Evolutionary conservation across 2,329 filamentous ascomycete species (phyloP), one percentile per base, ranked within the genome.

Genomic region (Pseudogymnoascus sp.): DNA sequence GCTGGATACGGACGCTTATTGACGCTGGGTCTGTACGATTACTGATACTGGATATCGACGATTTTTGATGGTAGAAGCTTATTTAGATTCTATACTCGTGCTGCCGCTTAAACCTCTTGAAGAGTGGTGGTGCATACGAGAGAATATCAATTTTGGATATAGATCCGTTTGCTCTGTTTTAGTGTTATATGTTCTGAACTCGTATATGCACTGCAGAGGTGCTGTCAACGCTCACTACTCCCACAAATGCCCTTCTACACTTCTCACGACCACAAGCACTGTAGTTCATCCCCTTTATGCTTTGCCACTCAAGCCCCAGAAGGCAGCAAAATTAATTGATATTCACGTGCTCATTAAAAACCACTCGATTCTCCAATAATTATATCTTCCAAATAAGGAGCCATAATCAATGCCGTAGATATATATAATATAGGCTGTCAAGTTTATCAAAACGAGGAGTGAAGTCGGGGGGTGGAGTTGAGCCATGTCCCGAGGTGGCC

Each of bases 11-110:
- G 50, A 35, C 28, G 28, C n/a, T 14, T 56, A 18, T 56, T 35
- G 28, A 21, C 28, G 50, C 50, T 56, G 11, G 47, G 28, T 56
- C 50, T 56, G 50, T 56, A 56, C 50, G 50, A 56, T 56, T 56
- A 56, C 50, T 33, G 50, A 56, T 56, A 56, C 50, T 35, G 50
- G 50, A 56, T 56, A 56, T 56, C n/a, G 25, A 33, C 50, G 50
- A 56, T 56, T 33, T 53, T 56, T 33, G 10, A 56, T 14, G 50
- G 50, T 56, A 56, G 50, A 56, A 56, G 50, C 50, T 56, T 56
- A 56, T 56, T 56, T 56, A 56, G 50, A 56, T 56, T 33, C 50
- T 31, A 56, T 33, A 56, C 50, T 56, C 28, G 50, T 21, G 11
- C 50, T 21, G 11, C 50, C 14, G 11, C 50, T 35, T 21, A 33